Evolutionary conservation across 495 filamentous ascomycete species (phyloP).

Genomic region (Xylaria scruposa): DNA sequence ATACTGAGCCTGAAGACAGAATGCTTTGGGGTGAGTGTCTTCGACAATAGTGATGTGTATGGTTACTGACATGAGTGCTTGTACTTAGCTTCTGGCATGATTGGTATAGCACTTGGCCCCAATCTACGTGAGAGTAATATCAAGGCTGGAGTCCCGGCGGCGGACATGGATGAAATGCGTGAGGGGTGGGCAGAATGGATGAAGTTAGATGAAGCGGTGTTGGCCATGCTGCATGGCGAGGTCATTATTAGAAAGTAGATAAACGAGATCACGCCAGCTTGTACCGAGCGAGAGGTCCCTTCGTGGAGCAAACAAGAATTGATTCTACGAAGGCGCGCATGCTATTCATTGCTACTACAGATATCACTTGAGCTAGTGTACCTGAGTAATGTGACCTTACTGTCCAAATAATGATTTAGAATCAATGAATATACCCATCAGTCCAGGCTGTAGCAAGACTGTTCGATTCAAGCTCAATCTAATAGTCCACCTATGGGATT

Average conservation of each 20-base stretch:
- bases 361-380: background rate
- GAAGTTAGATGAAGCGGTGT: slow-evolving; percentile 42
- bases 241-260: slow-evolving; percentile 46
- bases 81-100: slow-evolving; percentile 41
- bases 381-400: background rate
- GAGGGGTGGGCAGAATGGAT: slow-evolving; percentile 52
- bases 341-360: background rate
- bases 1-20: slow-evolving; percentile 44
- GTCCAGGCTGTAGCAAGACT: too few species aligned
- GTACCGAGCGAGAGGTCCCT: background rate
- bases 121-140: slow-evolving; percentile 40
- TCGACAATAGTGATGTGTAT: background rate
- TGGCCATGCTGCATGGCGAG: slow-evolving; percentile 52
- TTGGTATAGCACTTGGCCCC: slow-evolving; percentile 38
- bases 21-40: slow-evolving; percentile 48
- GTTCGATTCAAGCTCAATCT: background rate
- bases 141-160: slow-evolving; percentile 44
- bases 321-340: background rate
- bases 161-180: slow-evolving; percentile 50
- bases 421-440: too few species aligned
- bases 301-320: background rate
- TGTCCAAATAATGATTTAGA: background rate
- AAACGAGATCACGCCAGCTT: background rate
- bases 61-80: background rate
- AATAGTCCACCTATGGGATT: background rate